Base-by-base conservation (phyloP, 2,329 filamentous ascomycete genomes). In the Alternaria atra region DNA sequence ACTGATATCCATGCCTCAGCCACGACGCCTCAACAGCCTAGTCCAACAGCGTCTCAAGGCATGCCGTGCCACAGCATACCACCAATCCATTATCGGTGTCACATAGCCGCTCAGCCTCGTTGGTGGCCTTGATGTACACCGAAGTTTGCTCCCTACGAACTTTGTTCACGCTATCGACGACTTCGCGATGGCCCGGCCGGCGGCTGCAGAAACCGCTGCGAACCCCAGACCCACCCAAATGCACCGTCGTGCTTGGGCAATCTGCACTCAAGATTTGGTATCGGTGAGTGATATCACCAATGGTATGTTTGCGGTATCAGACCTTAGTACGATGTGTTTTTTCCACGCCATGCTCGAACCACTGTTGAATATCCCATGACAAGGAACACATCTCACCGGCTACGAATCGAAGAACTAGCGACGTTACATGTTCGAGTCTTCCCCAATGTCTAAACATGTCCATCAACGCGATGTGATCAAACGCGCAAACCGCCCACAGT, bases 61-160 rank as follows among this genome's bases (percentile, higher is more conserved):
- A 32, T 54, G n/a, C 58, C 44, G 60, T 46, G 53, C 57, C 52
- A 54, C 57, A 51, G 25, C 48, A 40, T 20, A 40, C 48, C 54
- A 39, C 43, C 35, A 25, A n/a, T 35, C 25, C 27, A 12, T 42
- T 35, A 50, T 40, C 34, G 35, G 39, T 39, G 23, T 44, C 37
- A 20, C 32, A 35, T 34, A 34, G n/a, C 35, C 43, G 40, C 59
- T 59, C 52, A 58, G 62, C 59, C 62, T 43, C 52, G 4, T 23
- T 17, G 17, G 10, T 3, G 23, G 30, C 39, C 20, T 37, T 39
- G 6, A 29, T 47, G 35, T 37, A 53, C 17, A 29, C 44, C n/a
- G 39, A 42, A 23, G 25, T 58, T 44, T 17, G 42, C 34, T n/a
- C n/a, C n/a, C 6, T 17, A 7, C 17, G 3, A 37, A 12, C 1